Evolutionary conservation across 2,329 filamentous ascomycete species (phyloP), one percentile per base, ranked within the genome.

Genomic region (Fusarium sp.): DNA sequence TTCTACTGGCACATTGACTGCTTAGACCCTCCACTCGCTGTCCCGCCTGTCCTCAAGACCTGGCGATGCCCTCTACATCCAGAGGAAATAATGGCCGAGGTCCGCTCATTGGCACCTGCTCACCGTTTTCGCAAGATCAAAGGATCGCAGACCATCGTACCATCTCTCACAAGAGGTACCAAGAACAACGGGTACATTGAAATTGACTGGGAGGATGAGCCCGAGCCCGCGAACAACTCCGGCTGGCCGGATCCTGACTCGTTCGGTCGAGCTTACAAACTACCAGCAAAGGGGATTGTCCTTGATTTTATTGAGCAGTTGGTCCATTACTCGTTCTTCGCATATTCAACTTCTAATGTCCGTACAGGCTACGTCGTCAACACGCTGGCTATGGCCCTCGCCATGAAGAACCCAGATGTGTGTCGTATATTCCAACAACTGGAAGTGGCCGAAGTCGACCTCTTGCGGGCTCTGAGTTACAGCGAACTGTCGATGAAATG

Each of bases 1-100:
- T 88, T 94, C 39, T 89, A 92, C 79, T 99, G 95, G 93, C 96
- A 99, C 84, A 86, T 98, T 58, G 96, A 98, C 82, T 99, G 96
- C 83, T 85, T 97, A 22, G 92, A 97, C 79, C 94, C 94, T 34
- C 95, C 96, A 39, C 84, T 95, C 79, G 91, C 95, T 39, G 90
- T 93, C 62, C 93, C 94, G 44, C 95, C 95, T 17, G 88, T 91
- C 57, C 87, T 92, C 58, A 90, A 92, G 78, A 92, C 91, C 62
- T 99, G 95, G 94, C 92, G 91, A 82, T 99, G 96, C 80, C 96
- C 96, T 56, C 91, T 93, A 73, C 96, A 99, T 80, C 87, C 93
- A 47, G 94, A 96, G 60, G 91, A 96, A 72, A 88, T 95, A 64
- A 86, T 97, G 65, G 84, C 84, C 36, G 84, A 88, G 52, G 83